Evolutionary conservation across 495 filamentous ascomycete species (phyloP), one percentile per base, ranked within the genome.

Genomic region (Xylaria cubensis): DNA sequence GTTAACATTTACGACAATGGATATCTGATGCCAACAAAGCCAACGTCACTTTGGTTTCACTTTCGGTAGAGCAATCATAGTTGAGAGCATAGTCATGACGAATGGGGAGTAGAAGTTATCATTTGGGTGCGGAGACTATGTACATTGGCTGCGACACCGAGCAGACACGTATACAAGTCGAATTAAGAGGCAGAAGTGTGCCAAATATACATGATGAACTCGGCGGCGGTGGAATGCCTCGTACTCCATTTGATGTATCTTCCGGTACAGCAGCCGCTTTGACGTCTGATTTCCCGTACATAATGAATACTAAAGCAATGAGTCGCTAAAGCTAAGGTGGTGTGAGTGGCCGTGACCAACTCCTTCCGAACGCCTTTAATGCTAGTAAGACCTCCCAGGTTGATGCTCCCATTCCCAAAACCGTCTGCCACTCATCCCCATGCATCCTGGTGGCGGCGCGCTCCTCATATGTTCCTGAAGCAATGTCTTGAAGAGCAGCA

Each of bases 361-460:
- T 58, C 58, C 53, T 70, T 70, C 68, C 48, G 59, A 70, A 70
- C 68, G 68, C 68, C 68, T 51, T 26, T 21, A 63, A 70, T 70
- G 68, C 68, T 62, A 29, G 55, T 50, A 13, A 63, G 46, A 51
- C 68, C 68, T 34, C 58, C 56, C 29, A 10, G 64, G 29, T 50
- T 42, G 32, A 64, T 70, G 58, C 68, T 42, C 46, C 46, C 48
- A 19, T 51, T 63, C n/a, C 69, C 34, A 36, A 64, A 67, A 71
- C 42, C 63, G 21, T 48, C 69, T 71, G 46, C 69, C 48, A 50
- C 36, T 39, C 46, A 19, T 61, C 44, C 69, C 59, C 36, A 56
- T 64, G 48, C 32, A 64, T 64, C 69, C 44, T 50, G 56, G 53
- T 70, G 46, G 36, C 55, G 26, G 50, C 46, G 17, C 26, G 34